Base-by-base conservation (phyloP, 805 yeast genomes). In the Jamesozyma lodderae region DNA sequence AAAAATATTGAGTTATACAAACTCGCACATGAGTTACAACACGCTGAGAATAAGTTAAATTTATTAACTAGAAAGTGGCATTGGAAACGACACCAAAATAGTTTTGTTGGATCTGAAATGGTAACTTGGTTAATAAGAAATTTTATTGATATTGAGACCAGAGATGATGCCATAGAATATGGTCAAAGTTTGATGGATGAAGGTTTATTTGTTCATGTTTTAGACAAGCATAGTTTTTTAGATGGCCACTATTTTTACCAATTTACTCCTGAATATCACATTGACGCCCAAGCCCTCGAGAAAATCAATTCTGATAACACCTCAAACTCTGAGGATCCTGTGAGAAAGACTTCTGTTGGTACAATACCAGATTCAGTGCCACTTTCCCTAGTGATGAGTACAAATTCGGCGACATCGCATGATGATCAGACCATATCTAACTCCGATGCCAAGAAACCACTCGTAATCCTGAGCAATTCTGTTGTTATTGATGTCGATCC, bases 221-320 rank as follows among this genome's bases (percentile, higher is more conserved):
- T 82, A 43, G 68, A 75, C 32, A 70, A 90, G 24, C 96, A 90
- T 55, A 76, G 81, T 3, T 85, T 92, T 49, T 61, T 87, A 37
- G 95, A 90, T 62, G 98, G 98, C 0, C 88, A 92, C 52, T 90
- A 87, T 55, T 90, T 90, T 59, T 90, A 90, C 53, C 79, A 75
- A 49, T 58, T 88, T 36, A 69, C 68, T 16, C 72, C 73, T 1
- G 81, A 79, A 22, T 81, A 69, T 45, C 59, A 65, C 10, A 63
- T 40, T 5, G 24, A 35, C 10, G 9, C 31, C 19, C 25, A 26
- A 7, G 22, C 31, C 7, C 31, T 44, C 4, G 50, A 46, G 13
- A 45, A 40, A 37, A 30, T 36, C 4, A 41, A 26, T 27, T 38
- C 45, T 11, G 39, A 41, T 22, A 30, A 21, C 15, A 18, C 23